Conservation (phyloP, 257 asterid species). For the Striga asiatica region DNA sequence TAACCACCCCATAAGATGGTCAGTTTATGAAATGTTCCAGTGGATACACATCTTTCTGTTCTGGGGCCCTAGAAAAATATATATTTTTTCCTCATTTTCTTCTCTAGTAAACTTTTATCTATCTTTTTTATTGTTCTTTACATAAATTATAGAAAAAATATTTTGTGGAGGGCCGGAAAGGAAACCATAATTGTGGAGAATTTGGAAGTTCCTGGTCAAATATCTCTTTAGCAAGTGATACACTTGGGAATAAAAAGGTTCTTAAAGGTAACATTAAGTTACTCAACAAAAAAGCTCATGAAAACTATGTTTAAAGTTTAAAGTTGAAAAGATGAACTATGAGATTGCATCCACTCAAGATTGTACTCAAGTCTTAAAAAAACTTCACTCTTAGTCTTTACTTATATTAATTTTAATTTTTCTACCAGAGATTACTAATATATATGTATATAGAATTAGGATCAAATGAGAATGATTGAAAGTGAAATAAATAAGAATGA, state of each 20-base stretch:
- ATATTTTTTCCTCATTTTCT: neutral
- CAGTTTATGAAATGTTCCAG: slow-evolving; percentile 38
- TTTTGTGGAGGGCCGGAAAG: neutral
- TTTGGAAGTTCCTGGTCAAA: neutral
- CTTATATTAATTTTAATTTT: too few species aligned
- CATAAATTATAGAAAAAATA: too few species aligned
- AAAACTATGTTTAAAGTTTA: slow-evolving; percentile 22
- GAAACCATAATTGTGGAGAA: slow-evolving; percentile 13
- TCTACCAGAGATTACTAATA: neutral
- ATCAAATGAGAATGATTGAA: too few species aligned
- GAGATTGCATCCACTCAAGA: neutral
- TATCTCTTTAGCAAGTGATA: neutral
- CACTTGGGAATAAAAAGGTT: slow-evolving; percentile 14
- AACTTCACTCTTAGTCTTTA: too few species aligned
- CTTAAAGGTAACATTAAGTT: slow-evolving; percentile 16
- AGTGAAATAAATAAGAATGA: too few species aligned
- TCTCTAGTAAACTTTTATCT: too few species aligned
- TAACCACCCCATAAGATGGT: slow-evolving; percentile 31
- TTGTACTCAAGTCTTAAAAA: too few species aligned
- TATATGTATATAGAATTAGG: too few species aligned
- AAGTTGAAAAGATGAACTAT: slow-evolving; percentile 8
- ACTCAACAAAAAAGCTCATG: slow-evolving; percentile 17
- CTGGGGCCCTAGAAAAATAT: slow-evolving; percentile 16
- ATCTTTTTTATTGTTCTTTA: neutral
- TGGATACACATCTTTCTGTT: slow-evolving; percentile 22